Conservation (phyloP, 1,284 basidiomycete species). For the Thecaphora thlaspeos region DNA sequence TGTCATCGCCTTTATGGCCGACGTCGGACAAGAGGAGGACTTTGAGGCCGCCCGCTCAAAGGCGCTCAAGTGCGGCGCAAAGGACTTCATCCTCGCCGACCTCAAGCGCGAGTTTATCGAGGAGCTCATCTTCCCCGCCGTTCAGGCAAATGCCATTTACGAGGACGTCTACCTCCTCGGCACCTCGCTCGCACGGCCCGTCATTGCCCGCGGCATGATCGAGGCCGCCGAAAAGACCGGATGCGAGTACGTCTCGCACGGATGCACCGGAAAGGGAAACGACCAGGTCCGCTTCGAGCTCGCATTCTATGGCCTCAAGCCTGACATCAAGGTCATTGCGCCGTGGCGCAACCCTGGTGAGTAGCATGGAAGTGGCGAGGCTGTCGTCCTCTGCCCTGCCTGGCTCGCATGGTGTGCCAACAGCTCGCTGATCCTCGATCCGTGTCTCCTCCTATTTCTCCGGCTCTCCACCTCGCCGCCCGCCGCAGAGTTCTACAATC, state of each 20-base stretch:
- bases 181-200: constrained; percentile 94
- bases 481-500: constrained; percentile 88
- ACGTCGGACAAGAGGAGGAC: constrained; percentile 98
- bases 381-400: too few species aligned
- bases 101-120: constrained; percentile 92
- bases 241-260: constrained; percentile 80
- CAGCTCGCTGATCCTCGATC: too few species aligned
- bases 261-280: constrained; percentile 98
- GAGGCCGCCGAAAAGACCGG: constrained; percentile 78
- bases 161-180: constrained; percentile 99
- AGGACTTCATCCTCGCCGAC: constrained; percentile 92
- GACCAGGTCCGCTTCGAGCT: constrained; percentile 99
- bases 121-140: constrained; percentile 91
- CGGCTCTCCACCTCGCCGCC: background rate
- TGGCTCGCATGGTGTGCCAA: too few species aligned
- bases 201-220: constrained; percentile 99
- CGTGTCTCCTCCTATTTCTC: background rate
- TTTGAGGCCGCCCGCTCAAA: constrained; percentile 90
- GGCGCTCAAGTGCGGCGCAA: constrained; percentile 86
- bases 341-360: constrained; percentile 92
- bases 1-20: constrained; percentile 97
- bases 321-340: constrained; percentile 97
- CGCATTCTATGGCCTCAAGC: constrained; percentile 97
- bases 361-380: too few species aligned
- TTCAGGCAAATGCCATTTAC: constrained; percentile 99